Evolutionary conservation across 257 asterid genomes (phyloP).

Genomic region (Voacanga thouarsii): DNA sequence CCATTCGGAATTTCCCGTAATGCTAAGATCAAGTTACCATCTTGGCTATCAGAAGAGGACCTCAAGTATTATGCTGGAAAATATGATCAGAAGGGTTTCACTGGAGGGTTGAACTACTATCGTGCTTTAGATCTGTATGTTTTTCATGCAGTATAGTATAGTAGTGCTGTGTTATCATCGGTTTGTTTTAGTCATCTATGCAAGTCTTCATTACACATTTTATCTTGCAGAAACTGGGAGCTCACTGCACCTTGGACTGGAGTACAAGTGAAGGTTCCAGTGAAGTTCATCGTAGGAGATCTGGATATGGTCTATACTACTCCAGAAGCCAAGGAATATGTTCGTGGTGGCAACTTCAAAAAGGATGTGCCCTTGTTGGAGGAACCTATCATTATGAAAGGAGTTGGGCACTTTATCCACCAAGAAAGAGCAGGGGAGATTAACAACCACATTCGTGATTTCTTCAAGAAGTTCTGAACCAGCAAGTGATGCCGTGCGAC

Average conservation of each 20-base stretch:
- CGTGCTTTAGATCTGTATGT: constrained; percentile 73
- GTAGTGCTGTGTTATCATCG: not conserved
- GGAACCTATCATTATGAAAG: constrained; percentile 56
- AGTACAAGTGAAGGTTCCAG: constrained; percentile 64
- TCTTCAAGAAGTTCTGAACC: constrained; percentile 40
- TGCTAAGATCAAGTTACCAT: constrained; percentile 38
- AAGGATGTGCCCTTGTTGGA: constrained; percentile 74
- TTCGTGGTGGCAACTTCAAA: constrained; percentile 80
- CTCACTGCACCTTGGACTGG: constrained; percentile 76
- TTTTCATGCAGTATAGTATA: not conserved
- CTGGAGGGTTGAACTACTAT: constrained; percentile 88
- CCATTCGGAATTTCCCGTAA: constrained; percentile 45
- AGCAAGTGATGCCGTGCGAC: too few species aligned
- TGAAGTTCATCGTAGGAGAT: constrained; percentile 69
- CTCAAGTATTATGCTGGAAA: constrained; percentile 54
- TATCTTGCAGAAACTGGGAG: constrained; percentile 74
- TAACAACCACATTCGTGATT: constrained; percentile 46
- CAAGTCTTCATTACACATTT: not conserved
- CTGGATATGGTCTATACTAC: constrained; percentile 72
- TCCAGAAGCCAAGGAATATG: constrained; percentile 81
- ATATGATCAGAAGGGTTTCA: constrained; percentile 63
- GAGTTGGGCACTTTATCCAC: constrained; percentile 80
- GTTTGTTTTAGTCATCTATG: too few species aligned
- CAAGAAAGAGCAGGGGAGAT: constrained; percentile 72
- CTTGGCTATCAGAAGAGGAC: constrained; percentile 67